phyloP scores from a whole-genome alignment of 1,284 basidiomycete species.

The Cutaneotrichosporon cyanovorans region DNA sequence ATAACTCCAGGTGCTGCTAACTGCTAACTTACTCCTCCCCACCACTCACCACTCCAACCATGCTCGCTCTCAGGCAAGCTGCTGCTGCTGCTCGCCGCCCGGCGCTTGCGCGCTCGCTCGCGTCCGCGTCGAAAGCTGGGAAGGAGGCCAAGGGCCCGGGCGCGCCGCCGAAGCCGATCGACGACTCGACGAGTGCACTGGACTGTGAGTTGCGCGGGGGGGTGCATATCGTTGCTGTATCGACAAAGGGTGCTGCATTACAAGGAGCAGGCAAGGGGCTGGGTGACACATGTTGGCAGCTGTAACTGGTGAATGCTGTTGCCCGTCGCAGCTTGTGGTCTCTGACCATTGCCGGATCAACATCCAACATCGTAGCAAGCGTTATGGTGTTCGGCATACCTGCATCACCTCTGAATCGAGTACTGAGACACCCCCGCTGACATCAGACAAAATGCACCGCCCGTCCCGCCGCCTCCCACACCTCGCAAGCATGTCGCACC shows the following conservation, averaged over 20 bases:
- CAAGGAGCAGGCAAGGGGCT: too few species aligned
- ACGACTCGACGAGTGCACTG: conserved; percentile 86
- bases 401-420: neutral
- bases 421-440: neutral
- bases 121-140: neutral
- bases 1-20: too few species aligned
- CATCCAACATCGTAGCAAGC: too few species aligned
- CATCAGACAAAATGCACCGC: conserved; percentile 44
- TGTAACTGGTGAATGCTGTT: too few species aligned
- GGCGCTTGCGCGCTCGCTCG: neutral
- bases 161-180: conserved; percentile 52
- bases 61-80: neutral
- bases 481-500: conserved; percentile 26
- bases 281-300: too few species aligned
- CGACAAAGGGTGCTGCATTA: too few species aligned
- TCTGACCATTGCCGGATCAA: neutral
- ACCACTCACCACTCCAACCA: neutral
- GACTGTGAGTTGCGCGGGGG: conserved; percentile 92
- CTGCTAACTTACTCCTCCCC: neutral
- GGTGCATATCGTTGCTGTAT: too few species aligned
- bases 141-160: neutral
- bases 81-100: neutral
- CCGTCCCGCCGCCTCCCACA: conserved; percentile 36
- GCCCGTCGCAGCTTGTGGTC: too few species aligned
- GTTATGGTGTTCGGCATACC: neutral